These are phyloP conservation scores for Xylariaceae sp. DNA, from an alignment of 2,329 filamentous ascomycete genomes.

Conservation along the genomic window DNA sequence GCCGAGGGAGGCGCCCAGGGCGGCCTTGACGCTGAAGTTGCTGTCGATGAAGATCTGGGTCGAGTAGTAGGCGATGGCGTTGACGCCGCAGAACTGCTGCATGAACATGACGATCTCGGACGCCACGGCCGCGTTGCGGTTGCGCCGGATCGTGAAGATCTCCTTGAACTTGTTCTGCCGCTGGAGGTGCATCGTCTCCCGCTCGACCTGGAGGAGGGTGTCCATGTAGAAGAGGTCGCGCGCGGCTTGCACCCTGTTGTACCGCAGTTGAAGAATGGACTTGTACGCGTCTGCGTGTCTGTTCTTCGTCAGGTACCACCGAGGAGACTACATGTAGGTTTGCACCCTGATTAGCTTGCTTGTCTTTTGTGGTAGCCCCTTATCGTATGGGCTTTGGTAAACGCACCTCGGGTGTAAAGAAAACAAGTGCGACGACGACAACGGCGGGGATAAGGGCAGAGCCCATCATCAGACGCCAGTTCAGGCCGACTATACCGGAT, in stretches of 20 bases:
- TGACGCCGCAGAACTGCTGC: slow-evolving; percentile 54
- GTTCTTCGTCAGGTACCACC: slow-evolving; percentile 42
- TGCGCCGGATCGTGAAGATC: slow-evolving; percentile 55
- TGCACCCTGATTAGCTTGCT: too few relatives aligned
- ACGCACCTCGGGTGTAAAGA: slow-evolving; percentile 35
- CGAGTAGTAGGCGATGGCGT: slow-evolving; percentile 45
- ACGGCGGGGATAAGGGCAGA: slow-evolving; percentile 60
- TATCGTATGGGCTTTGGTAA: not conserved
- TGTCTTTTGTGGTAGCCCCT: too few relatives aligned
- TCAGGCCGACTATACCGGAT: slow-evolving; percentile 47
- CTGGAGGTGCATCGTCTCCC: slow-evolving; percentile 43
- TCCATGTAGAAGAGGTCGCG: slow-evolving; percentile 53
- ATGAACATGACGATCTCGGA: slow-evolving; percentile 62
- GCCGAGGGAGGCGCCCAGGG: slow-evolving; percentile 56
- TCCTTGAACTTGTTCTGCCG: slow-evolving; percentile 49
- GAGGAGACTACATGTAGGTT: slow-evolving; percentile 20
- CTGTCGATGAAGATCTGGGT: slow-evolving; percentile 56
- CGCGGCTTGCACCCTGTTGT: slow-evolving; percentile 48
- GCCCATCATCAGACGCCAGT: slow-evolving; percentile 66
- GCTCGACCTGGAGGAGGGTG: slow-evolving; percentile 53
- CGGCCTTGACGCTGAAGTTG: slow-evolving; percentile 44
- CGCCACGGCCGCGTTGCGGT: slow-evolving; percentile 55
- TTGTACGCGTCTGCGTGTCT: slow-evolving; percentile 42
- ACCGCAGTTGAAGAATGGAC: slow-evolving; percentile 42
- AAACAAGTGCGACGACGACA: slow-evolving; percentile 50